These are phyloP conservation scores for Jasminum sambac DNA, from an alignment of 257 asterid genomes.

Conservation along the genomic window DNA sequence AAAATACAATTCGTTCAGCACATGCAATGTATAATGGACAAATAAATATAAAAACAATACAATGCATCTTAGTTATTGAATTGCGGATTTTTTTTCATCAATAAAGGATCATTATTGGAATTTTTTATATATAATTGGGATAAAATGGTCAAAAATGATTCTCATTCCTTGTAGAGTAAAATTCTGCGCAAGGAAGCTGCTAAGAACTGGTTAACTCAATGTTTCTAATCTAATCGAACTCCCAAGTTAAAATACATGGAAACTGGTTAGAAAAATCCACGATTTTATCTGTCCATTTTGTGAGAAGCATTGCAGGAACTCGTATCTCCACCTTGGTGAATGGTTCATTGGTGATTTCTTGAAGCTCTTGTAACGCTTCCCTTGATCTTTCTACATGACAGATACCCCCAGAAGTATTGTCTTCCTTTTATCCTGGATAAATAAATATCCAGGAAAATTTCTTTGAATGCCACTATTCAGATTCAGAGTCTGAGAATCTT, in stretches of 20 bases:
- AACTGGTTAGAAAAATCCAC: neutral
- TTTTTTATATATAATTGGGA: no score
- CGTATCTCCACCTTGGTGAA: neutral
- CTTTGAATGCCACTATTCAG: slow-evolving; percentile 38
- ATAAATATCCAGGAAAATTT: neutral
- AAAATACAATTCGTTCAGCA: no score
- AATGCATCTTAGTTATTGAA: no score
- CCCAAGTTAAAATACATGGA: neutral
- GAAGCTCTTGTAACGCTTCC: neutral
- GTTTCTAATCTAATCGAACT: neutral
- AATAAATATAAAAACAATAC: no score
- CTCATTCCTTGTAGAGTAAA: no score
- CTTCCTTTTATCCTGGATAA: slow-evolving; percentile 3
- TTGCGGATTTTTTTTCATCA: no score
- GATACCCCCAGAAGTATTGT: neutral
- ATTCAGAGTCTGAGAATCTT: slow-evolving; percentile 66
- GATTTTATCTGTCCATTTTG: neutral
- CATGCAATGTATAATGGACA: no score
- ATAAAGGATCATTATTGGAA: no score
- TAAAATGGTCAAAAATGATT: no score
- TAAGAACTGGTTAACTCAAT: no score
- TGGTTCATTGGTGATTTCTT: neutral
- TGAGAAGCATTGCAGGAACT: neutral
- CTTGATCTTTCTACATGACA: neutral
- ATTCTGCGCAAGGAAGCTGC: no score